phyloP scores from a whole-genome alignment of 163 green algal genomes.

The Chlamydomonas reinhardtii region DNA sequence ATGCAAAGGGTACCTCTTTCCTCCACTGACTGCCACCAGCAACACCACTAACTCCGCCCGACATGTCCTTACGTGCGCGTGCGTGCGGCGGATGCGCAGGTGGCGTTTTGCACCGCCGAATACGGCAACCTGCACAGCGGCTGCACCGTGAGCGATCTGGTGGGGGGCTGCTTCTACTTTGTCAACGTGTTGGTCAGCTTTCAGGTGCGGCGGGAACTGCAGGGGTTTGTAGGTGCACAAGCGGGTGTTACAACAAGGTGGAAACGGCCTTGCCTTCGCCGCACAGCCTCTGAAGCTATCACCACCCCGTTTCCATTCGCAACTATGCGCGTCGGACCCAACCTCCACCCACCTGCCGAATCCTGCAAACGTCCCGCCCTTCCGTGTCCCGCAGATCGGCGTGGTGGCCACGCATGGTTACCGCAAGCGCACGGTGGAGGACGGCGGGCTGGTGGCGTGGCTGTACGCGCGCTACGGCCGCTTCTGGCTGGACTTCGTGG shows the following conservation, averaged over 20 bases:
- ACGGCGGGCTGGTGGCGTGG: slow-evolving; percentile 62
- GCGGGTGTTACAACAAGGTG: too few species aligned
- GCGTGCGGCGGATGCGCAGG: slow-evolving; percentile 1
- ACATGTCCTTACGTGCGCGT: too few species aligned
- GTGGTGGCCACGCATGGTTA: slow-evolving; percentile 68
- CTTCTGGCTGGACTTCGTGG: slow-evolving; percentile 59
- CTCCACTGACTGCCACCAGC: too few species aligned
- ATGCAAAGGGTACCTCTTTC: too few species aligned
- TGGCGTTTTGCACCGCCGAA: slow-evolving; percentile 58
- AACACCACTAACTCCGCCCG: too few species aligned
- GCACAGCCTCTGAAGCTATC: too few species aligned
- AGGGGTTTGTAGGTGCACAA: too few species aligned
- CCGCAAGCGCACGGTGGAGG: slow-evolving; percentile 66
- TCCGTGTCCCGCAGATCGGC: slow-evolving; percentile 50
- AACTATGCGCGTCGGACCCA: too few species aligned
- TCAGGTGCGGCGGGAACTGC: slow-evolving; percentile 43
- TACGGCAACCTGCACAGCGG: slow-evolving; percentile 18
- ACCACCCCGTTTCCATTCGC: too few species aligned
- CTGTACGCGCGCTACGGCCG: slow-evolving; percentile 61
- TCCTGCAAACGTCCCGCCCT: neutral
- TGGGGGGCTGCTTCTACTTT: slow-evolving; percentile 64
- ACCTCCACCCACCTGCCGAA: too few species aligned
- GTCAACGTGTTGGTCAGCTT: slow-evolving; percentile 71
- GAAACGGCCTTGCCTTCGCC: too few species aligned
- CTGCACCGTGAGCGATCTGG: slow-evolving; percentile 51